Evolutionary conservation across 441 rosid genomes (phyloP).

Genomic region (Eutrema salsugineum): DNA sequence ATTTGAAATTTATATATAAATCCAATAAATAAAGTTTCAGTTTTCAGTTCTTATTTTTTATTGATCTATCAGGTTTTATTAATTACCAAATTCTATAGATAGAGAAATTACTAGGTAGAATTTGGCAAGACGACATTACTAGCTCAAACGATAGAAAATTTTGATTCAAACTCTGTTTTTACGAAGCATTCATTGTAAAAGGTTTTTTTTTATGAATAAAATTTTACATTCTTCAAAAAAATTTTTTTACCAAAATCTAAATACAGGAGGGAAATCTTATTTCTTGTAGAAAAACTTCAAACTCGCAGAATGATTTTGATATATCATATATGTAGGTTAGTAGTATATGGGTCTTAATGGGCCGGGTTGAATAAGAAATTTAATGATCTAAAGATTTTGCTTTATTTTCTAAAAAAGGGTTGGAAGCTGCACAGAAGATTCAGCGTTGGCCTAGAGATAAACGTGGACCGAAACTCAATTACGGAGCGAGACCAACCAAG

Average conservation of each 20-base stretch:
- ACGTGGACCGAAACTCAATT: conserved; percentile 7
- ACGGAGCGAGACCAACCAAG: conserved; percentile 6
- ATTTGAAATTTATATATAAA: neutral
- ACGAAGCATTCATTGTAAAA: too few species aligned
- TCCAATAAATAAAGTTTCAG: neutral
- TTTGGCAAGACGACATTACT: too few species aligned
- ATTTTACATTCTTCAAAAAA: too few species aligned
- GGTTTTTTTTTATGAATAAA: too few species aligned
- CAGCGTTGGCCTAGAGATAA: neutral
- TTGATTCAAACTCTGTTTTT: too few species aligned
- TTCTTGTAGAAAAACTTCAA: neutral
- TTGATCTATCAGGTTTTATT: neutral
- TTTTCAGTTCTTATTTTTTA: neutral
- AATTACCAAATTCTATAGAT: too few species aligned
- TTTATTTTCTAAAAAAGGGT: neutral
- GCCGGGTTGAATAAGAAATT: neutral
- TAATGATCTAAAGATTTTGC: neutral
- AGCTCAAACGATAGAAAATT: too few species aligned
- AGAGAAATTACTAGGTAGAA: too few species aligned
- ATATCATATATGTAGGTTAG: neutral
- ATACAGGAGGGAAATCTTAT: neutral
- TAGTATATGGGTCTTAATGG: neutral
- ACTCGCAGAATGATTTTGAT: neutral
- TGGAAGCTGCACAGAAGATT: conserved; percentile 5
- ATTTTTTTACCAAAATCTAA: too few species aligned